phyloP scores from a whole-genome alignment of 352 stramenopile species.

The Phytophthora tubulina region DNA sequence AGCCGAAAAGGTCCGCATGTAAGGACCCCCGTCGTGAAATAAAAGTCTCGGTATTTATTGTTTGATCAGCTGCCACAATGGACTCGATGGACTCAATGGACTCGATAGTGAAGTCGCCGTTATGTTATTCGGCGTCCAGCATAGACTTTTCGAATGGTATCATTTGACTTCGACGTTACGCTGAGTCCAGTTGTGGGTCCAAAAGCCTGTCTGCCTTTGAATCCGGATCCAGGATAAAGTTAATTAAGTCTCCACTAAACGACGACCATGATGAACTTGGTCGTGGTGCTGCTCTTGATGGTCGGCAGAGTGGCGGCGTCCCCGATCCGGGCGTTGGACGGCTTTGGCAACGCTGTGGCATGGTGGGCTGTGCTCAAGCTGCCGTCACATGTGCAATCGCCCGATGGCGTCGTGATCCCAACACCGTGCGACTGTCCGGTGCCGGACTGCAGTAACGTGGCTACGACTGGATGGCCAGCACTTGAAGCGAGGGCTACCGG shows the following conservation, averaged over 20 bases:
- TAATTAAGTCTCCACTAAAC: too few species aligned
- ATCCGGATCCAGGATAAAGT: too few species aligned
- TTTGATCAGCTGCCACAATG: conserved; percentile 1
- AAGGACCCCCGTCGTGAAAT: conserved; percentile 42
- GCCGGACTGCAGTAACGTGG: conserved; percentile 63
- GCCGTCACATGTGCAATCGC: conserved; percentile 53
- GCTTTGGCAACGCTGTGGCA: conserved; percentile 61
- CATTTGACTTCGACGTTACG: too few species aligned
- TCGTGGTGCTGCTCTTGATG: conserved; percentile 27
- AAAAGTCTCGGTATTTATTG: conserved; percentile 62
- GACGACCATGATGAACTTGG: not conserved
- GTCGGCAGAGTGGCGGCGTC: conserved; percentile 8
- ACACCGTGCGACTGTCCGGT: conserved; percentile 77
- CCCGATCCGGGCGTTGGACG: conserved; percentile 65
- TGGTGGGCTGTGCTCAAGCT: conserved; percentile 87
- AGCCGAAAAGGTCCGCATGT: conserved; percentile 40
- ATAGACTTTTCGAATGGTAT: too few species aligned
- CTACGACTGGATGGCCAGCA: conserved; percentile 45
- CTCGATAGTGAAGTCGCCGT: not conserved
- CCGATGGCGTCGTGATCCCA: conserved; percentile 28
- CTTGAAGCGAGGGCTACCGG: conserved; percentile 50
- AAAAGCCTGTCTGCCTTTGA: not conserved
- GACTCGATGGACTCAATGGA: not conserved
- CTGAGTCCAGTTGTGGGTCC: conserved; percentile 13
- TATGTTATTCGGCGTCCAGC: too few species aligned